Conservation (phyloP, 306 rosid genomes). For the Prunus fruticosa region DNA sequence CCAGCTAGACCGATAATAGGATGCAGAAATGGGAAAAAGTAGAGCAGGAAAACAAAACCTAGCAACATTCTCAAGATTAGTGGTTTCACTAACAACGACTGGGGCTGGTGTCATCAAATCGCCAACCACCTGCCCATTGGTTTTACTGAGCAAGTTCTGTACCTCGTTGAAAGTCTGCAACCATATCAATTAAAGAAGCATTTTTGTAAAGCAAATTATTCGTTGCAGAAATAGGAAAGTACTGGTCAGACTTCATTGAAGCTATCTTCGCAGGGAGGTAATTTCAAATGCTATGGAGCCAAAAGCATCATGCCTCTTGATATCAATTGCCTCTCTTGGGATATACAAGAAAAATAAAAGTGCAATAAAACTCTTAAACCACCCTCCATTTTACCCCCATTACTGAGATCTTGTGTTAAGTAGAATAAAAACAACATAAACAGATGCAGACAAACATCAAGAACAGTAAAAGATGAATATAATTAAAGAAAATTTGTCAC, state of each 20-base stretch:
- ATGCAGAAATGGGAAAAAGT: background rate
- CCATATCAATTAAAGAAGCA: background rate
- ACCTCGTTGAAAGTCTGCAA: constrained; percentile 92
- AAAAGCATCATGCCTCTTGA: background rate
- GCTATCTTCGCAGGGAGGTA: background rate
- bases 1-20: background rate
- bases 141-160: constrained; percentile 79
- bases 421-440: background rate
- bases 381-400: background rate
- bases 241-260: background rate
- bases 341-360: background rate
- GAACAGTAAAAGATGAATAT: background rate
- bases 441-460: background rate
- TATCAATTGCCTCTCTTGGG: background rate
- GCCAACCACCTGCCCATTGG: constrained; percentile 79
- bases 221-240: background rate
- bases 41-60: constrained; percentile 42
- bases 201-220: background rate
- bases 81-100: constrained; percentile 78
- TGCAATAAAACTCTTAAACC: background rate
- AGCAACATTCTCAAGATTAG: constrained; percentile 95
- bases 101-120: constrained; percentile 93
- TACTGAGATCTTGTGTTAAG: background rate
- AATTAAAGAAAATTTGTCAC: constrained; percentile 19
- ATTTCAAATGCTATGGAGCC: background rate